These are phyloP conservation scores for Solanum pimpinellifolium DNA, from an alignment of 257 asterid species.

Conservation along the genomic window DNA sequence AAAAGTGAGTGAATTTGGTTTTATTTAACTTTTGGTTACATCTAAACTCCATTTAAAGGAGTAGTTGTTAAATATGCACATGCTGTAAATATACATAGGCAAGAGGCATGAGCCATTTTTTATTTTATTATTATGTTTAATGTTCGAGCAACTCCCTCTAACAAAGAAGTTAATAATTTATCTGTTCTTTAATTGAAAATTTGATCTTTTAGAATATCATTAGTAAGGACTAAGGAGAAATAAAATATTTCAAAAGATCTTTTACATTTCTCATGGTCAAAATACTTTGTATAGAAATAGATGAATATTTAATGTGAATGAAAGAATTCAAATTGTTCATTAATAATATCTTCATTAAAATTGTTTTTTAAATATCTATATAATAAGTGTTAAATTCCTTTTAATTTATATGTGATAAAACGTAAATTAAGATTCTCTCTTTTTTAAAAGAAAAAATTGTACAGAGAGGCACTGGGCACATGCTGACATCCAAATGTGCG, in stretches of 20 bases:
- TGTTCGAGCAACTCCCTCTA: rapidly evolving
- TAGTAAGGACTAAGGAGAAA: background rate
- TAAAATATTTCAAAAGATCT: too few relatives aligned
- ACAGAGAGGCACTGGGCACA: background rate
- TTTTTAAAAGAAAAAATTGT: background rate
- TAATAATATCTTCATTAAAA: background rate
- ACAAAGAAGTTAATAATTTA: too few relatives aligned
- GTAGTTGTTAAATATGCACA: background rate
- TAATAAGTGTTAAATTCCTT: background rate
- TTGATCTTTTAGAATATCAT: too few relatives aligned
- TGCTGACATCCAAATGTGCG: background rate
- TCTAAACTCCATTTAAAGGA: background rate
- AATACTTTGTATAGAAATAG: background rate
- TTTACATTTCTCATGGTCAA: background rate
- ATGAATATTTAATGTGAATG: too few relatives aligned
- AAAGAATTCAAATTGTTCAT: background rate
- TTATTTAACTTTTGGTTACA: background rate
- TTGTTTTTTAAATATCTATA: background rate
- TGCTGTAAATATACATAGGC: background rate
- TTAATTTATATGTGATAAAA: too few relatives aligned
- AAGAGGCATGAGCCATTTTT: background rate
- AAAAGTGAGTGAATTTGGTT: background rate
- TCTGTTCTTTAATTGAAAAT: too few relatives aligned
- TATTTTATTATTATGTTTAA: too few relatives aligned
- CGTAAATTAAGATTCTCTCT: background rate